Evolutionary conservation across 2,329 filamentous ascomycete species (phyloP), one percentile per base, ranked within the genome.

Genomic region (Hymenoscyphus repandus): DNA sequence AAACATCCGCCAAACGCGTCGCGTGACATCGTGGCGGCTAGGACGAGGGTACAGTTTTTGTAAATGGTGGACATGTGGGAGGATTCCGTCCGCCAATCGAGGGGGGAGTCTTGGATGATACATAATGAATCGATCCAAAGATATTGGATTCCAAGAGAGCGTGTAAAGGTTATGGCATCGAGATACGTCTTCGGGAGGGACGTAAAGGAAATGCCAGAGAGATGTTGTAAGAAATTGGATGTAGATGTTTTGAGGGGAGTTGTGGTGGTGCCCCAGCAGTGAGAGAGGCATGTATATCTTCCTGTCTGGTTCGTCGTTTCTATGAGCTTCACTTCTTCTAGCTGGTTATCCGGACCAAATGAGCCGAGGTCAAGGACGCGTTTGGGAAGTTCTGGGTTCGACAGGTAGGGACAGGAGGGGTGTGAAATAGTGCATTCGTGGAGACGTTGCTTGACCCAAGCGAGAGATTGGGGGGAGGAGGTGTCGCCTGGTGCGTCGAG

Each of bases 1-100:
- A 57, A 42, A 42, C 49, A 53, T 5, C 55, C 55, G n/a, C 33
- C 11, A 10, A 13, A 44, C 7, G 45, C 37, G 18, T 50, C 46
- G 7, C 13, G 12, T 20, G 51, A 50, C 5, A 22, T 31, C 7
- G 49, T 36, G 10, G 56, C 54, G 31, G 54, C 54, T 20, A 47
- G 30, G 12, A 32, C 33, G 34, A 47, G 20, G 13, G 27, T 9
- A 7, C 34, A 3, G 27, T 39, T 40, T 17, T 22, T 13, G 20
- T 47, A 47, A 17, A 47, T 33, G 6, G 15, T 12, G 20, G 18
- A 34, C 45, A 47, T 47, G 5, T 40, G 34, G 5, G 30, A 15
- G 6, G 36, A 40, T 18, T 47, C 34, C n/a, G 11, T 39, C n/a
- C 33, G 30, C 34, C 34, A 40, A 22, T 47, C 45, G 12, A 11